Base-by-base conservation (phyloP, 345 rosid species). In the Ricinus communis region DNA sequence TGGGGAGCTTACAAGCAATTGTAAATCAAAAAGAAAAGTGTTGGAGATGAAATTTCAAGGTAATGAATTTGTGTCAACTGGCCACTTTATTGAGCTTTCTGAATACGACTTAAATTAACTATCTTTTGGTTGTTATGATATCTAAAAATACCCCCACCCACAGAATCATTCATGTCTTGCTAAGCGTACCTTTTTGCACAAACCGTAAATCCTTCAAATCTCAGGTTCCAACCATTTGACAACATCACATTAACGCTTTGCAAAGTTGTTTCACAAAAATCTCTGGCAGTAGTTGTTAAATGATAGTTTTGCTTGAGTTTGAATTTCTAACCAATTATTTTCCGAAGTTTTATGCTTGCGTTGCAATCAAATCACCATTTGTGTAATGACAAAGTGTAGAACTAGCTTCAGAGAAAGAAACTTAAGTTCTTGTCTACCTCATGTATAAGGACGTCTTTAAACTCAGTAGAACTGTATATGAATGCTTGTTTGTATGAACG, bases 21-120 rank as follows among this genome's bases (percentile, higher is more conserved):
- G 86, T 76, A 96, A 85, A 78, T 80, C 85, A 43, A 96, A 89
- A 83, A 83, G 97, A 78, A 91, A 88, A 82, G 83, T 78, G 41
- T 77, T 89, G 31, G 98, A 93, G 77, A 78, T 85, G 77, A 87
- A 76, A 80, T 86, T 93, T 65, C 89, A 84, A 88, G 99, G 92
- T 87, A 79, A 73, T 65, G 61, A 74, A 11, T 65, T 65, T 41
- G 9, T 61, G 43, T 55, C 28, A 56, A 51, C 38, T 56, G 65
- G 54, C 53, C 52, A 28, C 27, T 57, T 61, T 12, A 22, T 30
- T 59, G 58, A 57, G 6, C 67, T 40, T 50, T 31, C 14, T 43
- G 7, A 61, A 38, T 64, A n/a, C n/a, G 57, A 64, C 38, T 58
- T 51, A 19, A 61, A 24, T 61, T 36, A 8, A 61, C 36, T 43